phyloP scores from a whole-genome alignment of 169 alveolate genomes.

The Plasmodium blacklocki region DNA sequence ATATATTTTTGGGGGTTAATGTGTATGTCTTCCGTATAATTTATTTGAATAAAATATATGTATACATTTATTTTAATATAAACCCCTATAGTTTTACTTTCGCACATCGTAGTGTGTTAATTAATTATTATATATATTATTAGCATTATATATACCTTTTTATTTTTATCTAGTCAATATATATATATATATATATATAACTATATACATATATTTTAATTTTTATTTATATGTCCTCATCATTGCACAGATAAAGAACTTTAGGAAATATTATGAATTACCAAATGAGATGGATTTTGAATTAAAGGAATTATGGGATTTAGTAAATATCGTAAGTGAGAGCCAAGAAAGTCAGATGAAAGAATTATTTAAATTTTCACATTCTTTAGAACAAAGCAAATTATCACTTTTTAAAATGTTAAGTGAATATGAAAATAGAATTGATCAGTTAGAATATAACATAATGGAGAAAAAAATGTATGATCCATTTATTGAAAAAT shows the following conservation, averaged over 20 bases:
- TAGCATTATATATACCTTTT: no score
- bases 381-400: slow-evolving; percentile 51
- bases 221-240: slow-evolving; percentile 5
- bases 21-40: not conserved
- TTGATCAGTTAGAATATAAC: slow-evolving; percentile 57
- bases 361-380: slow-evolving; percentile 14
- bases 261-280: slow-evolving; percentile 33
- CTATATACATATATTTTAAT: not conserved
- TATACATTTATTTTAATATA: not conserved
- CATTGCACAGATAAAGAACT: slow-evolving; percentile 13
- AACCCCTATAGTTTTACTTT: not conserved
- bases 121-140: no score
- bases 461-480: slow-evolving; percentile 61
- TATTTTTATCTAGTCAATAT: no score
- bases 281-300: slow-evolving; percentile 46
- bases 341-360: slow-evolving; percentile 38
- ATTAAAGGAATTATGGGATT: slow-evolving; percentile 30
- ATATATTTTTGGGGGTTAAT: not conserved
- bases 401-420: slow-evolving; percentile 58
- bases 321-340: slow-evolving; percentile 30
- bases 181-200: not conserved
- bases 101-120: not conserved
- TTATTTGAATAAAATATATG: not conserved
- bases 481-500: slow-evolving; percentile 71
- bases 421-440: slow-evolving; percentile 75